Percentiles rank a stretch among this genome's conserved stretches.
Evolutionary conservation across 805 yeast species (phyloP).

Genomic region (Candida krabiensis): DNA sequence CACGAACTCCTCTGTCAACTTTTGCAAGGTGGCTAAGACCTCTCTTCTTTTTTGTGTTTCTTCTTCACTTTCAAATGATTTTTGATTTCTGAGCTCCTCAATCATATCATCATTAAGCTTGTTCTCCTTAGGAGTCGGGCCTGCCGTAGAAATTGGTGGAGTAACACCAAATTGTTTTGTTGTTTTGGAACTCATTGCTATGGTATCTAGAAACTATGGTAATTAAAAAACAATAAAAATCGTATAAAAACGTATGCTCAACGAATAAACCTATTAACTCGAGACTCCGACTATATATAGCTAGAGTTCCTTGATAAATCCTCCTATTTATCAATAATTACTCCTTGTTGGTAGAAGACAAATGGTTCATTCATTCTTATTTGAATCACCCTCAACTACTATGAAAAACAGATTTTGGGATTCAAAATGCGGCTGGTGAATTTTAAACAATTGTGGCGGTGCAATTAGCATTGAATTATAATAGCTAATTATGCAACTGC

Average conservation of each 20-base stretch:
- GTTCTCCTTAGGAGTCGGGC: constrained; percentile 81
- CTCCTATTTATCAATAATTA: too few species aligned
- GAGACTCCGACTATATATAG: too few species aligned
- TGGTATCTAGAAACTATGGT: background rate
- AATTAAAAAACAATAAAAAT: background rate
- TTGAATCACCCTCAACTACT: too few species aligned
- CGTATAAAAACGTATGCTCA: background rate
- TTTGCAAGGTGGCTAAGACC: constrained; percentile 70
- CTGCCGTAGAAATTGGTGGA: constrained; percentile 80
- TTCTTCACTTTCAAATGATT: constrained; percentile 84
- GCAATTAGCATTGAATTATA: too few species aligned
- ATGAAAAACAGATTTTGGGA: too few species aligned
- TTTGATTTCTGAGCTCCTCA: constrained; percentile 74
- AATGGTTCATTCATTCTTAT: too few species aligned
- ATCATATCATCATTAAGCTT: constrained; percentile 73
- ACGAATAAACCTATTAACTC: too few species aligned
- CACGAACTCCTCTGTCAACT: constrained; percentile 78
- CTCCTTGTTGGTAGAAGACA: too few species aligned
- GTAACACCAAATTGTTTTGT: constrained; percentile 62
- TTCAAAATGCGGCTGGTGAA: background rate
- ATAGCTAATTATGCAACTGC: too few species aligned
- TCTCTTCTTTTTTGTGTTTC: constrained; percentile 81
- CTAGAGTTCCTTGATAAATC: too few species aligned
- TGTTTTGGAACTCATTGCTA: constrained; percentile 12
- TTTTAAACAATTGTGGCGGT: background rate